These are phyloP conservation scores for Globisporangium yorkense DNA, from an alignment of 352 stramenopile genomes.

Conservation along the genomic window DNA sequence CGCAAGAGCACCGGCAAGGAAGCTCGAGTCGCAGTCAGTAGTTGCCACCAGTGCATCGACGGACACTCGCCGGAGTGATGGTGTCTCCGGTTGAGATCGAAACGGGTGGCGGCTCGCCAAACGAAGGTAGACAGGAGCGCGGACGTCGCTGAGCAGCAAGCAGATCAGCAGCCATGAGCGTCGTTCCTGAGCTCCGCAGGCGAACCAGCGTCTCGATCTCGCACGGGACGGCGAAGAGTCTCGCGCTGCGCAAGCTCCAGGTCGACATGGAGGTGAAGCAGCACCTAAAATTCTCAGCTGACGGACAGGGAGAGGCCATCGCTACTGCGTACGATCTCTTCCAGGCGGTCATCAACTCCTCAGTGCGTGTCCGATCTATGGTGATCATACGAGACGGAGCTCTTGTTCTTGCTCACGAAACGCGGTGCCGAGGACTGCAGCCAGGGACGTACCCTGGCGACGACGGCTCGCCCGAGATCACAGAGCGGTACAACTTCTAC, in stretches of 20 bases:
- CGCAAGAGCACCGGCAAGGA: too few relatives aligned
- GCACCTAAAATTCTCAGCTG: neutral
- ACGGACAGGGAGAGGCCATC: neutral
- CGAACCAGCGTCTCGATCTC: neutral
- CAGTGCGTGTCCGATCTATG: slow-evolving; percentile 7
- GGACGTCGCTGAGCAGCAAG: too few relatives aligned
- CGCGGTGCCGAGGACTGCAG: neutral
- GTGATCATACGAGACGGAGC: too few relatives aligned
- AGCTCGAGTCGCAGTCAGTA: too few relatives aligned
- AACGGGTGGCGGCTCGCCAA: too few relatives aligned
- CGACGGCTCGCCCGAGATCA: slow-evolving; percentile 15
- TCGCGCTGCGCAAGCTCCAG: slow-evolving; percentile 22
- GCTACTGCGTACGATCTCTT: slow-evolving; percentile 15
- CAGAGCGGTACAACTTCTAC: slow-evolving; percentile 49
- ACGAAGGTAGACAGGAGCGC: too few relatives aligned
- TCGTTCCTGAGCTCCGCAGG: neutral
- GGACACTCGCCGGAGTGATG: too few relatives aligned
- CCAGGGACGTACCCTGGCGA: slow-evolving; percentile 13
- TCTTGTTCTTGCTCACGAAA: neutral
- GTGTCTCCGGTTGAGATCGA: too few relatives aligned
- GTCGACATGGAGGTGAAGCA: slow-evolving; percentile 1
- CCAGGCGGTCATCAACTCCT: slow-evolving; percentile 28
- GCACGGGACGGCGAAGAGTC: slow-evolving; percentile 4
- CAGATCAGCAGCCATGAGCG: neutral
- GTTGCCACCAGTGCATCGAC: too few relatives aligned